Conservation (phyloP, 2,329 filamentous ascomycete species). For the Penicillium corylophilum region DNA sequence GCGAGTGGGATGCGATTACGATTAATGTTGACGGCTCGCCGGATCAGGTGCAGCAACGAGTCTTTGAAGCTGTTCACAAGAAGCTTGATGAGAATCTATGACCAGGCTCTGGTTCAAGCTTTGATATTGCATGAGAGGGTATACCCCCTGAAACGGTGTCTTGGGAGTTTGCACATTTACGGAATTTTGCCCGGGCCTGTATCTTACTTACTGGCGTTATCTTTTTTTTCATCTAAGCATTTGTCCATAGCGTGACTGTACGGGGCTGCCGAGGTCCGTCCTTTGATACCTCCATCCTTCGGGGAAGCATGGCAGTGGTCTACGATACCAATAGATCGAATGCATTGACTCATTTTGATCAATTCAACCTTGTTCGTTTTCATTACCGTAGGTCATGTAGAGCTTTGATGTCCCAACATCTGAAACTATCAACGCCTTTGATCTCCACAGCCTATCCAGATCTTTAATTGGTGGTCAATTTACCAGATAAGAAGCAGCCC, state of each 20-base stretch:
- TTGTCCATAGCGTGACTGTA: slow-evolving; percentile 1
- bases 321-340: background rate
- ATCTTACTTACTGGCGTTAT: background rate
- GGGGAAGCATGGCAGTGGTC: slow-evolving; percentile 1
- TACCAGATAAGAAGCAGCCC: background rate
- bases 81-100: slow-evolving; percentile 49
- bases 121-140: slow-evolving; percentile 9
- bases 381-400: background rate
- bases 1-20: slow-evolving; percentile 67
- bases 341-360: background rate
- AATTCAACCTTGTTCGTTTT: slow-evolving; percentile 1
- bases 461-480: background rate
- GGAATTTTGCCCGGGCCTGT: background rate
- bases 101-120: background rate
- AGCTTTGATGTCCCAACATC: background rate
- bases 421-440: background rate
- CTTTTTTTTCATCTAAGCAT: background rate
- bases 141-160: slow-evolving; percentile 12
- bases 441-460: background rate
- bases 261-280: background rate
- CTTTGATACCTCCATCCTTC: slow-evolving; percentile 6
- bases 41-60: slow-evolving; percentile 59
- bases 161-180: slow-evolving; percentile 11
- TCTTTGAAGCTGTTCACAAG: slow-evolving; percentile 57
- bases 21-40: slow-evolving; percentile 61